phyloP scores from a whole-genome alignment of 1,284 basidiomycete genomes.

The Melampsora larici-populina region DNA sequence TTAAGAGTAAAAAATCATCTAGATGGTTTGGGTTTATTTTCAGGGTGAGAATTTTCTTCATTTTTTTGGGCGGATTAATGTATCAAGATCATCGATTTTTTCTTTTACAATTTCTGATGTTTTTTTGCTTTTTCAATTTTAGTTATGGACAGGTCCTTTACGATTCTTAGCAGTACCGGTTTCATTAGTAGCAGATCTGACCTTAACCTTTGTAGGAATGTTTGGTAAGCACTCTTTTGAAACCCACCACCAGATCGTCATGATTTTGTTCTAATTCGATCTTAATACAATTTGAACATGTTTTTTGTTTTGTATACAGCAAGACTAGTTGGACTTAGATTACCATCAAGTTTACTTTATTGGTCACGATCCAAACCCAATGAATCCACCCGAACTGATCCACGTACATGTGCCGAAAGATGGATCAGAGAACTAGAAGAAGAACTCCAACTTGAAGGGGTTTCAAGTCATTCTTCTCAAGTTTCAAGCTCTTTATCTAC shows the following conservation, averaged over 20 bases:
- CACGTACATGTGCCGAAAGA: conserved; percentile 20
- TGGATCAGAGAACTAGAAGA: conserved; percentile 40
- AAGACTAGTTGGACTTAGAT: conserved; percentile 10
- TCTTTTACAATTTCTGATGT: too few relatives aligned
- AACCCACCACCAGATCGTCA: too few relatives aligned
- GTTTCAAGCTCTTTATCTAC: not conserved
- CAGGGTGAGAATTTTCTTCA: conserved; percentile 5
- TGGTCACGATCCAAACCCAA: conserved; percentile 18
- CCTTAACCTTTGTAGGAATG: conserved; percentile 13
- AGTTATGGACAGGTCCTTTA: conserved; percentile 29
- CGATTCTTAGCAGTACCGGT: conserved; percentile 21
- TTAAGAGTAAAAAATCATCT: conserved; percentile 1
- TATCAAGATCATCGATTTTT: too few relatives aligned
- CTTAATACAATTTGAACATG: not conserved
- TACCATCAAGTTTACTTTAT: conserved; percentile 28
- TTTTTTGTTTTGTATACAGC: conserved; percentile 17
- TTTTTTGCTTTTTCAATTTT: not conserved
- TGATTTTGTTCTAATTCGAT: too few relatives aligned
- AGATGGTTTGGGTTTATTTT: conserved; percentile 22
- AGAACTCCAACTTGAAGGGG: not conserved
- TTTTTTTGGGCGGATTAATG: too few relatives aligned
- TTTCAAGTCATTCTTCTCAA: not conserved
- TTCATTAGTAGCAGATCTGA: conserved; percentile 17
- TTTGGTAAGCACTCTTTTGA: not conserved
- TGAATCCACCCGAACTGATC: conserved; percentile 7